Conservation (phyloP, 1,139 yeast genomes). For the Taphrina pruni region DNA sequence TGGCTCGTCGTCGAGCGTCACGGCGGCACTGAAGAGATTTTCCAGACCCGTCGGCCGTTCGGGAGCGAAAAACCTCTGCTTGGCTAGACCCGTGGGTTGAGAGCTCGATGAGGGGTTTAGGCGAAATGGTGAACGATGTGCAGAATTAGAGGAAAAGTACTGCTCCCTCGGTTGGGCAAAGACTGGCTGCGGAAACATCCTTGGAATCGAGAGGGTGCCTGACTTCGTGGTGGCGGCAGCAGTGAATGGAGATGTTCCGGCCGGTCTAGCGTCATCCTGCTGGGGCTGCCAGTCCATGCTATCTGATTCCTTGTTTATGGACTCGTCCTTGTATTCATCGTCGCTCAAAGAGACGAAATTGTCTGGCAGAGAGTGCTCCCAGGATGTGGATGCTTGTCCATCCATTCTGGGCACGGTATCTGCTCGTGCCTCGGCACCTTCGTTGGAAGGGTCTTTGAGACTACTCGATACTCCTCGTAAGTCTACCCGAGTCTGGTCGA, state of each 20-base stretch:
- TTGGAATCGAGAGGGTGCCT: neutral
- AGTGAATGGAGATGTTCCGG: conserved; percentile 11
- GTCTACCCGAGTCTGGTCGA: neutral
- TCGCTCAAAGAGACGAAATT: neutral
- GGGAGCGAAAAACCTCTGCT: conserved; percentile 43
- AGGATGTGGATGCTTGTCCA: neutral
- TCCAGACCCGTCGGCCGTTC: conserved; percentile 44
- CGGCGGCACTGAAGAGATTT: conserved; percentile 38
- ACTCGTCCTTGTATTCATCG: neutral
- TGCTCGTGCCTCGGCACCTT: neutral
- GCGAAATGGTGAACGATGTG: conserved; percentile 5
- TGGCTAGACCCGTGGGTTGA: conserved; percentile 20
- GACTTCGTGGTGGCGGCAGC: neutral
- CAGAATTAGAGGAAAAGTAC: conserved; percentile 15
- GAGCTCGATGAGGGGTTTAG: conserved; percentile 6
- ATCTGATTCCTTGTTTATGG: conserved; percentile 1
- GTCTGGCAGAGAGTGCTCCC: neutral
- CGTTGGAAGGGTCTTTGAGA: neutral
- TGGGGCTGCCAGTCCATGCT: conserved; percentile 41
- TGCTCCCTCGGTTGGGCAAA: conserved; percentile 27
- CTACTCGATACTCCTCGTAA: neutral
- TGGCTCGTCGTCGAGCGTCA: conserved; percentile 43
- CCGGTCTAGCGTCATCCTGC: neutral
- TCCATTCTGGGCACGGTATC: neutral
- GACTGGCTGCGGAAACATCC: conserved; percentile 24